Evolutionary conservation across 2,329 filamentous ascomycete species (phyloP).

Genomic region (Curvularia hawaiiensis): DNA sequence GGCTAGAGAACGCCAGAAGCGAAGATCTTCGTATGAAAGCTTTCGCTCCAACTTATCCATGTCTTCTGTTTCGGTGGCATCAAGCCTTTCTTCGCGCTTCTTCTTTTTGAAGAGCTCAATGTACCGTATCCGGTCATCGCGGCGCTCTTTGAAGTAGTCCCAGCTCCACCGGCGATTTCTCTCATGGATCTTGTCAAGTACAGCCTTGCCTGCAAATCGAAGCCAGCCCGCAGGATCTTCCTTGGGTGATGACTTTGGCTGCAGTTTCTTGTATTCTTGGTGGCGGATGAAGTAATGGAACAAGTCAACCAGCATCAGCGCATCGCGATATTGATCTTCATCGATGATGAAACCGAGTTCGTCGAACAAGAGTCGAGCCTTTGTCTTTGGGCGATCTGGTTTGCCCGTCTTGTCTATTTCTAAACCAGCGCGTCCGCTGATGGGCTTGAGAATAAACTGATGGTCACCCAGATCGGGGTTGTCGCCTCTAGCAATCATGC

Average conservation of each 20-base stretch:
- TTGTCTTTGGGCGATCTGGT: constrained; percentile 79
- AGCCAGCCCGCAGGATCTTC: constrained; percentile 94
- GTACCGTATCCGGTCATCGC: constrained; percentile 86
- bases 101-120: constrained; percentile 97
- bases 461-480: constrained; percentile 64
- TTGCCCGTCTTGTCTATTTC: constrained; percentile 94
- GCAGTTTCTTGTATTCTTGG: constrained; percentile 92
- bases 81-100: constrained; percentile 70
- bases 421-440: constrained; percentile 92
- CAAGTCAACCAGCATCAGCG: constrained; percentile 95
- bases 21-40: constrained; percentile 89
- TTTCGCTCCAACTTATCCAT: constrained; percentile 82
- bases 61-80: constrained; percentile 72
- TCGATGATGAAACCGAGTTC: constrained; percentile 98
- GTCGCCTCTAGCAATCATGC: constrained; percentile 77
- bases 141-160: constrained; percentile 90
- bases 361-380: constrained; percentile 90
- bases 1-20: constrained; percentile 95
- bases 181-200: constrained; percentile 93
- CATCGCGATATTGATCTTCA: constrained; percentile 96
- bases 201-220: constrained; percentile 84
- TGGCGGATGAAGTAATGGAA: constrained; percentile 99
- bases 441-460: constrained; percentile 94
- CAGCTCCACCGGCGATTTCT: constrained; percentile 93
- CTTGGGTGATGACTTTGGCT: constrained; percentile 83